Evolutionary conservation across 1,284 basidiomycete genomes (phyloP).

Genomic region (Leccinum colubrinum): DNA sequence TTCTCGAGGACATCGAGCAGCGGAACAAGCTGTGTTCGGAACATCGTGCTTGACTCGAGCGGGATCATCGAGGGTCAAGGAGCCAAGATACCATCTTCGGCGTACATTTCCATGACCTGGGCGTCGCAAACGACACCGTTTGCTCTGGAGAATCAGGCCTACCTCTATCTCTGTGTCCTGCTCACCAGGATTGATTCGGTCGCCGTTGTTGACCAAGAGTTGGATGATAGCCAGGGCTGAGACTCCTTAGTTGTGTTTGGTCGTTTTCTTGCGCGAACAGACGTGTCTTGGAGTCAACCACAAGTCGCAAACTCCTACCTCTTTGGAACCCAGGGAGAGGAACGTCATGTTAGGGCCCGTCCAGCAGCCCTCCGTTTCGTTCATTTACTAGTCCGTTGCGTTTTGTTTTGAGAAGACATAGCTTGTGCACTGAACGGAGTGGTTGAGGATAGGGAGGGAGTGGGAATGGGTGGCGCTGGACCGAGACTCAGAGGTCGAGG

Average conservation of each 20-base stretch:
- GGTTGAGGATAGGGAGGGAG: too few species aligned
- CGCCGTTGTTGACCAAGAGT: conserved; percentile 88
- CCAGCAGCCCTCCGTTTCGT: too few species aligned
- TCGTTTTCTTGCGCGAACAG: conserved; percentile 99
- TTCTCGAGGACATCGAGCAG: conserved; percentile 81
- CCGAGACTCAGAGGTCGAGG: too few species aligned
- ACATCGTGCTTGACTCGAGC: conserved; percentile 91
- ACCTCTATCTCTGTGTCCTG: conserved; percentile 99
- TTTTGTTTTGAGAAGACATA: not conserved
- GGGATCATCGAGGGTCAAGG: conserved; percentile 95
- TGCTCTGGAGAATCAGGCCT: conserved; percentile 17
- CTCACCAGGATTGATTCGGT: conserved; percentile 87
- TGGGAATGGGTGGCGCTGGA: too few species aligned
- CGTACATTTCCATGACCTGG: conserved; percentile 98
- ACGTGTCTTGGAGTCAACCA: conserved; percentile 75
- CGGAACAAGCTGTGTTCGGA: conserved; percentile 70
- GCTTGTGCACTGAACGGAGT: too few species aligned
- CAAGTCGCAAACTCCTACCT: conserved; percentile 32
- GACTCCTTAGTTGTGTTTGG: conserved; percentile 96
- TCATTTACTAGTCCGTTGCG: too few species aligned
- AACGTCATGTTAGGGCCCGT: too few species aligned
- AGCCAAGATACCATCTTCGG: conserved; percentile 96
- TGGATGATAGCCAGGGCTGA: conserved; percentile 97
- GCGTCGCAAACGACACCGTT: conserved; percentile 18
- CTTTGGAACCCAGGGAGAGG: conserved; percentile 41